Percentiles rank a stretch among this genome's conserved stretches.
Conservation (phyloP, 768 basidiomycete species). For the Lactifluus hygrophoroides region DNA sequence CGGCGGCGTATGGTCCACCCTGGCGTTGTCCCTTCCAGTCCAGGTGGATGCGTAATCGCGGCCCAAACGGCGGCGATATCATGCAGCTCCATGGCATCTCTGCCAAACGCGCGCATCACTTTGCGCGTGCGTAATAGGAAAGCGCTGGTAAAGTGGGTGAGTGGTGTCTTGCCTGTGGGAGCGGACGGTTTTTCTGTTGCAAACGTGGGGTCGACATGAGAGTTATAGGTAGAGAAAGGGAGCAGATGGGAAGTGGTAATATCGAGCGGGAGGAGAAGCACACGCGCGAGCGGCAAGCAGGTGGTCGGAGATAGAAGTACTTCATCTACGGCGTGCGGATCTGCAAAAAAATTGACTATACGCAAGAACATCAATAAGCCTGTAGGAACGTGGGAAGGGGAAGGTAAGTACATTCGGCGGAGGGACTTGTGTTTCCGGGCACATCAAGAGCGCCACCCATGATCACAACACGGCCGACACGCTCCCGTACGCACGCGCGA, state of each 20-base stretch:
- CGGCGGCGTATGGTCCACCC: conserved; percentile 46
- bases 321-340: conserved; percentile 74
- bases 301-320: conserved; percentile 40
- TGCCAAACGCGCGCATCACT: conserved; percentile 71
- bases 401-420: conserved; percentile 66
- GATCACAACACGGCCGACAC: conserved; percentile 67
- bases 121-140: conserved; percentile 68
- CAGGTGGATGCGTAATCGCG: conserved; percentile 61
- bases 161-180: conserved; percentile 40
- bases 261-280: conserved; percentile 70
- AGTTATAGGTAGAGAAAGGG: conserved; percentile 55
- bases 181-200: conserved; percentile 43
- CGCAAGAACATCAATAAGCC: neutral
- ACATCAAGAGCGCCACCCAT: conserved; percentile 95
- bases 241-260: conserved; percentile 76
- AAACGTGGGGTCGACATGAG: conserved; percentile 55
- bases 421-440: conserved; percentile 76
- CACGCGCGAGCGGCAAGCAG: conserved; percentile 54
- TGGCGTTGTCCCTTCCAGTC: conserved; percentile 24
- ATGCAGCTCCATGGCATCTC: conserved; percentile 84
- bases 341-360: conserved; percentile 79
- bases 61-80: conserved; percentile 89
- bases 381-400: neutral
- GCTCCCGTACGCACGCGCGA: conserved; percentile 41
- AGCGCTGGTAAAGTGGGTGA: conserved; percentile 71